Conservation (phyloP, 1,284 basidiomycete genomes). For the Coniophora puteana region DNA sequence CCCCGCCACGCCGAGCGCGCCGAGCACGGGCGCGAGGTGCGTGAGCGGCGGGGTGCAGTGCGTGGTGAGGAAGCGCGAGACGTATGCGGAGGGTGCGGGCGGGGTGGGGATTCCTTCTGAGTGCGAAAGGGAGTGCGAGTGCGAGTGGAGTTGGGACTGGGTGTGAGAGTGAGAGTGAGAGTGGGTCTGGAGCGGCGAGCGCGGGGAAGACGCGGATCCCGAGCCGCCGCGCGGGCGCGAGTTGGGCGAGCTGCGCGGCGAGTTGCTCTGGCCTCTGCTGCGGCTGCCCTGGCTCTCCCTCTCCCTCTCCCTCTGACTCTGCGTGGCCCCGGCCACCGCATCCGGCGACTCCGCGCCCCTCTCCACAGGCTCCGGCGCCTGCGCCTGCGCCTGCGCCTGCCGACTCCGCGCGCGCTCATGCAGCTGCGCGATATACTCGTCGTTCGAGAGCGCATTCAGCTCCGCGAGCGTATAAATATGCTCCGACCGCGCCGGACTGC, state of each 20-base stretch:
- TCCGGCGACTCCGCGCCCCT: neutral
- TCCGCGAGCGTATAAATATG: constrained; percentile 31
- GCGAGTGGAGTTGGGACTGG: no score
- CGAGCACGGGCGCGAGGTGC: constrained; percentile 54
- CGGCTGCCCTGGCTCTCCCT: neutral
- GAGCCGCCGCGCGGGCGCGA: neutral
- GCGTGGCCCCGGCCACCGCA: neutral
- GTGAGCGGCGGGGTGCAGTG: constrained; percentile 56
- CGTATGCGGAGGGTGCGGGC: no score
- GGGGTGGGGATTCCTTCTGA: no score
- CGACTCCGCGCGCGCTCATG: no score
- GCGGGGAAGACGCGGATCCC: neutral
- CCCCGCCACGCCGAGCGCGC: constrained; percentile 50
- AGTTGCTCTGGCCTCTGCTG: no score
- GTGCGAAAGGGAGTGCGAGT: no score
- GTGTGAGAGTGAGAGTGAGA: no score
- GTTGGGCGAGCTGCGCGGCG: no score
- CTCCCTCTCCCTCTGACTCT: no score
- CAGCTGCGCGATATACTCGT: neutral
- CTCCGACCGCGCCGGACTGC: constrained; percentile 27
- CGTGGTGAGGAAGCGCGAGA: no score
- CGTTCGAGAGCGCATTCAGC: constrained; percentile 26
- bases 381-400: neutral
- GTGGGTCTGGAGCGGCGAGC: neutral
- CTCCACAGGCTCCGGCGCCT: neutral